Percentiles rank a stretch among this genome's conserved stretches.
Conservation (phyloP, 1,284 basidiomycete genomes). For the Agroathelia rolfsii region DNA sequence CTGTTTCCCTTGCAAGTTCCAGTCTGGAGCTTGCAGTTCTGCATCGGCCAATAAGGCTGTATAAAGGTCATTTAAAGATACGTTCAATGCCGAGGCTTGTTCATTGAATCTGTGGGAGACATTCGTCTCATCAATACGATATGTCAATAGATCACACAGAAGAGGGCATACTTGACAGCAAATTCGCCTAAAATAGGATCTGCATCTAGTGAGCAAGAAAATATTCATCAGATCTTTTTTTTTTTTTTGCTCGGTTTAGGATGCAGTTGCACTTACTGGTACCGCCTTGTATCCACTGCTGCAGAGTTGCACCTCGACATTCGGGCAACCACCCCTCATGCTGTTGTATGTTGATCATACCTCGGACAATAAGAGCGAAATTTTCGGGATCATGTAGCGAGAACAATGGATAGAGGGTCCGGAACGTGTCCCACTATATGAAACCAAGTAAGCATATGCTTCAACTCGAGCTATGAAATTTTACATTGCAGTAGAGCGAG, state of each 20-base stretch:
- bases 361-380: slow-evolving; percentile 47
- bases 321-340: slow-evolving; percentile 62
- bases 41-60: slow-evolving; percentile 48
- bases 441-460: not conserved
- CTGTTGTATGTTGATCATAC: slow-evolving; percentile 56
- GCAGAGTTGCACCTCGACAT: slow-evolving; percentile 40
- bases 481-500: slow-evolving; percentile 59
- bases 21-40: slow-evolving; percentile 46
- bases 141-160: not conserved
- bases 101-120: slow-evolving; percentile 32
- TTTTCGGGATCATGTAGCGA: slow-evolving; percentile 50
- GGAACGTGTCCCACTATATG: slow-evolving; percentile 53
- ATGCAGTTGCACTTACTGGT: slow-evolving; percentile 36
- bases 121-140: slow-evolving; percentile 1
- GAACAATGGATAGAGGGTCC: slow-evolving; percentile 49
- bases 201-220: slow-evolving; percentile 34
- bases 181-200: slow-evolving; percentile 59
- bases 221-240: slow-evolving; percentile 1
- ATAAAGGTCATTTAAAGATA: slow-evolving; percentile 39
- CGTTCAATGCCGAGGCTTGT: slow-evolving; percentile 33
- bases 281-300: slow-evolving; percentile 50
- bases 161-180: slow-evolving; percentile 45
- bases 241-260: too few relatives aligned
- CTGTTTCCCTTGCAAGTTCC: slow-evolving; percentile 56
- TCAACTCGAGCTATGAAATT: slow-evolving; percentile 12